Percentiles rank a stretch among this genome's conserved stretches.
Evolutionary conservation across 1,284 basidiomycete species (phyloP).

Genomic region (Pholiota adiposa): DNA sequence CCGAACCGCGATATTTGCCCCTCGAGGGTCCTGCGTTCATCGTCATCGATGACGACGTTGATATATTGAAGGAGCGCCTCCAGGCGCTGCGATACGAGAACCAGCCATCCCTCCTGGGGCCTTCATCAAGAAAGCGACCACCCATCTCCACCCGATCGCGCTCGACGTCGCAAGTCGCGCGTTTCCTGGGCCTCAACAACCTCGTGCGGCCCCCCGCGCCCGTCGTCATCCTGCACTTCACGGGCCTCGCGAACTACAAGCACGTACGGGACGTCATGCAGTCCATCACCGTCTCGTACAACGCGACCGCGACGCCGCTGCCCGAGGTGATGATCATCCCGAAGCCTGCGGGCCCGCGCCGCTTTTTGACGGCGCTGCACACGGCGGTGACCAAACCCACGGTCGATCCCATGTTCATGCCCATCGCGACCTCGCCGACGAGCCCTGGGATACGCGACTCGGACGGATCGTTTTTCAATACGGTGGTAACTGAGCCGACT

Average conservation of each 20-base stretch:
- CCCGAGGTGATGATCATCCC: conserved; percentile 94
- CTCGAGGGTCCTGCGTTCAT: conserved; percentile 57
- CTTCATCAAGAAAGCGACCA: conserved; percentile 70
- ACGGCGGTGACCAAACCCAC: conserved; percentile 84
- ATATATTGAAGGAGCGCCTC: conserved; percentile 73
- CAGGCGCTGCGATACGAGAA: conserved; percentile 64
- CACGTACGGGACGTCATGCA: conserved; percentile 85
- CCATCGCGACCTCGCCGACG: conserved; percentile 90
- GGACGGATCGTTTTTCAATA: conserved; percentile 46
- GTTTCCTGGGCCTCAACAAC: conserved; percentile 46
- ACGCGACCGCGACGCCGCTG: conserved; percentile 40
- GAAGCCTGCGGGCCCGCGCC: conserved; percentile 91
- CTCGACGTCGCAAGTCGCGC: conserved; percentile 77
- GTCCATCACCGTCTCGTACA: conserved; percentile 57
- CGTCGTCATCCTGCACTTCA: conserved; percentile 85
- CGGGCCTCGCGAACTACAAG: conserved; percentile 88
- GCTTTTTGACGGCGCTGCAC: conserved; percentile 88
- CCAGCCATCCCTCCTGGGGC: conserved; percentile 41
- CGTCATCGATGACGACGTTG: conserved; percentile 89
- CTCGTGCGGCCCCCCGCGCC: conserved; percentile 35
- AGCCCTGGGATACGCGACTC: conserved; percentile 59
- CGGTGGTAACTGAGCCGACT: conserved; percentile 24
- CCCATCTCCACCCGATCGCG: conserved; percentile 72
- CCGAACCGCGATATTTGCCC: conserved; percentile 10
- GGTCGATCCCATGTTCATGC: conserved; percentile 88